Base-by-base conservation (phyloP, 2,329 filamentous ascomycete genomes). In the Trichoderma sp. region DNA sequence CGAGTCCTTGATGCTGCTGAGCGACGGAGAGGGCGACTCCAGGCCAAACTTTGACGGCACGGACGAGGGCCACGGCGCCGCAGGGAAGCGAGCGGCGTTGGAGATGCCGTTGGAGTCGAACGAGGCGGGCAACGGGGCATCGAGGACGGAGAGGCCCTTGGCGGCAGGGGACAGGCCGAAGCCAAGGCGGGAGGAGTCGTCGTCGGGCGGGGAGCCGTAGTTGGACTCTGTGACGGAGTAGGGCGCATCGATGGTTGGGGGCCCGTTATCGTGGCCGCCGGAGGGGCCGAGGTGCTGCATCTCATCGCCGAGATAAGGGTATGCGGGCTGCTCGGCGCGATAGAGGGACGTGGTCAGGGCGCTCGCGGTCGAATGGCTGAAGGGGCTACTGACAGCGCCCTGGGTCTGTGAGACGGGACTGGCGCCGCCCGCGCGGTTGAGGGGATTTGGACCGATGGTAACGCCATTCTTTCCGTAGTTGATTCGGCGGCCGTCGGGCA, bases 51-150 rank as follows among this genome's bases (percentile, higher is more conserved):
- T 92, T 59, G 92, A 91, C 10, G 95, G 95, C 12, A 98, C 91
- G 0, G 94, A 98, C 0, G 93, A 92, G 7, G 94, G 93, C 77
- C 96, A 93, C 0, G 93, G 92, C 0, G 91, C 95, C 39, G 78
- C 80, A 19, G 82, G 82, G 75, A 93, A 93, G 66, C 92, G 88
- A 19, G 94, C 93, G 68, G 92, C 93, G 75, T 94, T 91, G 12
- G 93, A 97, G 61, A 97, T 91, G 57, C 93, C 94, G 73, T 97
- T 95, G 71, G 93, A 96, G 77, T 98, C 95, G 75, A 98, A 97
- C 0, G 94, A 98, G 9, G 93, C 92, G 1, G 95, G 95, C 9
- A 98, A 85, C 17, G 92, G 93, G 2, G 93, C 95, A 78, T 98
- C 94, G 68, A 97, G 85, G 15, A 96, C 91, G n/a, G 91, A 95